phyloP scores from a whole-genome alignment of 352 stramenopile genomes.

The Thalassiosira exigua region DNA sequence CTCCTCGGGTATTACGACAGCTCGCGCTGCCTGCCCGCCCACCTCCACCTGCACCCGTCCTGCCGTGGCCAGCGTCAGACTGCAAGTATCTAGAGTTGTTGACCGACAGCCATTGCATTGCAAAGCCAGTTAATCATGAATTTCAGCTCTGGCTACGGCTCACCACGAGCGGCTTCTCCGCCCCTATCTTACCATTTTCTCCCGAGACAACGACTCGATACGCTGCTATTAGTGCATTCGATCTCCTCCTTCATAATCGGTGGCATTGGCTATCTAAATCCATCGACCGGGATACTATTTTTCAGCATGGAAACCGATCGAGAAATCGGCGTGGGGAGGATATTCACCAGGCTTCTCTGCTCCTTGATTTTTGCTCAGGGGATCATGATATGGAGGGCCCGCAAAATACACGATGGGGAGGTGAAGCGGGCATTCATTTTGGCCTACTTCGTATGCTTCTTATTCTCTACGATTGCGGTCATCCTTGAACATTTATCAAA shows the following conservation, averaged over 20 bases:
- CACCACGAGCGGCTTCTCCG: constrained; percentile 30
- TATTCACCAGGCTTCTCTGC: constrained; percentile 52
- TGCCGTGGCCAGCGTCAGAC: too few species aligned
- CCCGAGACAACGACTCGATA: constrained; percentile 63
- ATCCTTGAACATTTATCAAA: constrained; percentile 64
- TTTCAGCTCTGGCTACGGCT: constrained; percentile 33
- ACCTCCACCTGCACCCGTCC: too few species aligned
- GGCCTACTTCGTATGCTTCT: constrained; percentile 71
- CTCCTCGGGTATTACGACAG: too few species aligned
- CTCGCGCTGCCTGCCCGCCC: too few species aligned
- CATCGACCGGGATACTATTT: constrained; percentile 37
- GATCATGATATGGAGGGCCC: constrained; percentile 64
- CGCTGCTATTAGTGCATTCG: constrained; percentile 60
- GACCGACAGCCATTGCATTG: too few species aligned
- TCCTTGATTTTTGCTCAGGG: constrained; percentile 68
- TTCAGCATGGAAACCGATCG: constrained; percentile 63
- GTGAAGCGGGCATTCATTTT: constrained; percentile 69
- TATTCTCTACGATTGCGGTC: constrained; percentile 54
- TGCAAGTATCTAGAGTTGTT: too few species aligned
- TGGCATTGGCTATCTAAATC: constrained; percentile 57
- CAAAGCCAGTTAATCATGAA: constrained; percentile 41
- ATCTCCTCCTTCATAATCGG: constrained; percentile 56
- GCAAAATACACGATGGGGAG: constrained; percentile 66
- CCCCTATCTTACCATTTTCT: constrained; percentile 62
- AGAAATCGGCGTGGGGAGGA: constrained; percentile 51